Base-by-base conservation (phyloP, 805 yeast genomes). In the Candida maesae region DNA sequence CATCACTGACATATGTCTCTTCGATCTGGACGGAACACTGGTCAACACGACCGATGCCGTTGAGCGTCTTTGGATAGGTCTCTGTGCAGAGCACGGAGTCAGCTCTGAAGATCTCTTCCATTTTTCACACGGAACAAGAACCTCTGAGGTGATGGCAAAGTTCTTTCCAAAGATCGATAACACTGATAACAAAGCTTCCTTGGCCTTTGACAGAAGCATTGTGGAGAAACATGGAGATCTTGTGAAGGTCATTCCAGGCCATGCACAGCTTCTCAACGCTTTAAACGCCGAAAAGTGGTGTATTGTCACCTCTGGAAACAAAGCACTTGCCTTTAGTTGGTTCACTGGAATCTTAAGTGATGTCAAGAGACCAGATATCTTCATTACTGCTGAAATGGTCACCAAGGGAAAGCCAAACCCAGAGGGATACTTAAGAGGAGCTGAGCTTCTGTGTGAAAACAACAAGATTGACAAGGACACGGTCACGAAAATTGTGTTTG, bases 11-110 rank as follows among this genome's bases (percentile, higher is more conserved):
- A 28, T 57, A 13, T 43, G 53, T 49, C 74, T 84, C 48, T 87
- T 87, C 64, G 95, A 87, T 66, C 79, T 89, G 39, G 95, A 87
- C 61, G 95, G 95, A 39, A 87, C 95, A 21, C 69, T 87, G 58
- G 87, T 87, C 59, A 79, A 83, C 62, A 84, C 95, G 30, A 86
- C 90, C 45, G 79, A 78, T 41, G 87, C 93, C 44, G 85, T 86
- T 47, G 87, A 84, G 57, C 83, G 79, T 56, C 79, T 85, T 68
- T 87, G 95, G 95, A 76, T 75, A 55, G 81, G 78, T 45, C 74
- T 84, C 58, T 85, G 84, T 55, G 71, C 76, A 56, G 76, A 83
- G 64, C 78, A 87, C 46, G 76, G 74, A 58, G 80, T 82, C 42
- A 78, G 80, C 62, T 77, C 85, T 14, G 80, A 78, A 3, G 20